Percentiles rank a stretch among this genome's conserved stretches.
phyloP scores from a whole-genome alignment of 371 early-diverging fungal species.

The Capniomyces stellatus region DNA sequence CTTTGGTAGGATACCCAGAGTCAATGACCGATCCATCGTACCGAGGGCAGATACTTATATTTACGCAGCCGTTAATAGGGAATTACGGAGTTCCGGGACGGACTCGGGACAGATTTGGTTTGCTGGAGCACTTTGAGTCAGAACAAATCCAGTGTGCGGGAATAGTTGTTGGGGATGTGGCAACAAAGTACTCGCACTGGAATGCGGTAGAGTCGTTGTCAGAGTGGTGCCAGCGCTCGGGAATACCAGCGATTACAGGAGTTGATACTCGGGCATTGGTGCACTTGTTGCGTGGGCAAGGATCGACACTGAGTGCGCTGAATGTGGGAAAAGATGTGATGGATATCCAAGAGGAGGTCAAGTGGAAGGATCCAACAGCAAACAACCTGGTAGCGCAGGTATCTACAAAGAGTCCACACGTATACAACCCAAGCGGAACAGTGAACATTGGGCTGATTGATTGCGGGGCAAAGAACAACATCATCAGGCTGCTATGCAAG shows the following conservation, averaged over 20 bases:
- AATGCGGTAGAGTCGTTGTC: slow-evolving; percentile 69
- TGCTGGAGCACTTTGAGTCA: slow-evolving; percentile 73
- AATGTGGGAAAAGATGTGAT: slow-evolving; percentile 28
- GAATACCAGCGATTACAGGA: slow-evolving; percentile 79
- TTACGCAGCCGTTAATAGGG: slow-evolving; percentile 60
- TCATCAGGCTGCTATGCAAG: slow-evolving; percentile 58
- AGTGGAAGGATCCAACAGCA: slow-evolving; percentile 58
- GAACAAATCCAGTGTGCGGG: slow-evolving; percentile 66
- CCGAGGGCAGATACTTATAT: slow-evolving; percentile 62
- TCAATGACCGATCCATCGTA: slow-evolving; percentile 80
- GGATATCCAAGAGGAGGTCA: slow-evolving; percentile 15
- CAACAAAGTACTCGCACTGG: slow-evolving; percentile 78
- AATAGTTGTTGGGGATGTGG: slow-evolving; percentile 76
- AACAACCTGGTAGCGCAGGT: slow-evolving; percentile 65
- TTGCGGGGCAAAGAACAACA: slow-evolving; percentile 88
- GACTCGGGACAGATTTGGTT: slow-evolving; percentile 57
- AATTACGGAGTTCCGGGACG: slow-evolving; percentile 84
- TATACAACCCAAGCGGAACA: slow-evolving; percentile 54
- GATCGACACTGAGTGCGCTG: slow-evolving; percentile 64
- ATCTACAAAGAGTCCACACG: slow-evolving; percentile 39
- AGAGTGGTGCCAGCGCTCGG: slow-evolving; percentile 71
- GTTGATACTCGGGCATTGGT: slow-evolving; percentile 88
- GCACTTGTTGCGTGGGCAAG: slow-evolving; percentile 62
- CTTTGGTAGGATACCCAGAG: slow-evolving; percentile 80
- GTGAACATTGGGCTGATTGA: slow-evolving; percentile 61